phyloP scores from a whole-genome alignment of 176 grass and related monocot species.

The Elaeis guineensis region DNA sequence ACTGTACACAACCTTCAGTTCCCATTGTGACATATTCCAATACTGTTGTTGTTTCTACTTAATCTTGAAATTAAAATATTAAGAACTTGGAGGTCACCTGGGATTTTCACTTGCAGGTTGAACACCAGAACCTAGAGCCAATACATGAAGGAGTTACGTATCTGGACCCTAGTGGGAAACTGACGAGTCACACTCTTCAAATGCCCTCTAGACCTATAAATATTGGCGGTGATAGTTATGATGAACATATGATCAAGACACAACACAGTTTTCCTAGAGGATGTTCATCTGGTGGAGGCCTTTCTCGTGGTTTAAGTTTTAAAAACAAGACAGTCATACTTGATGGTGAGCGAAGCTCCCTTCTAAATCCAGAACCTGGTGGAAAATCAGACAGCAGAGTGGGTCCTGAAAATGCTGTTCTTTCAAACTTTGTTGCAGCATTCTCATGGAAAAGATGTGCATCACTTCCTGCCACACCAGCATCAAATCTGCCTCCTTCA shows the following conservation, averaged over 20 bases:
- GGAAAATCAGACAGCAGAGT: neutral
- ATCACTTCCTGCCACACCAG: constrained; percentile 14
- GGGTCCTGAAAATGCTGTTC: neutral
- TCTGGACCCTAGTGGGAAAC: neutral
- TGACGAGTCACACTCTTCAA: neutral
- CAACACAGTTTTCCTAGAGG: neutral
- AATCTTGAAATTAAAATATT: too few species aligned
- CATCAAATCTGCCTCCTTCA: constrained; percentile 9
- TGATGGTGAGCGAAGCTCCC: constrained; percentile 11
- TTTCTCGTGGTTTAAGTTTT: constrained; percentile 14
- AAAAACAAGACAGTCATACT: constrained; percentile 7
- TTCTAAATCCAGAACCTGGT: constrained; percentile 5
- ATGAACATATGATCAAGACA: too few species aligned
- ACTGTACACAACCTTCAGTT: too few species aligned
- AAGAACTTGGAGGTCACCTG: too few species aligned
- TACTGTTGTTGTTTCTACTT: too few species aligned
- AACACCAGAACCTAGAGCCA: neutral
- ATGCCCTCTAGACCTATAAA: neutral
- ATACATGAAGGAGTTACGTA: constrained; percentile 1
- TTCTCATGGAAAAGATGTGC: constrained; percentile 21
- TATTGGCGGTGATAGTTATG: too few species aligned
- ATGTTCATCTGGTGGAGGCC: neutral
- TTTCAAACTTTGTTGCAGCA: constrained; percentile 1
- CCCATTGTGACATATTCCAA: too few species aligned
- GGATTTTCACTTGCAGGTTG: neutral